Evolutionary conservation across 257 asterid species (phyloP), one percentile per base, ranked within the genome.

Genomic region (Forsythia suspensa): DNA sequence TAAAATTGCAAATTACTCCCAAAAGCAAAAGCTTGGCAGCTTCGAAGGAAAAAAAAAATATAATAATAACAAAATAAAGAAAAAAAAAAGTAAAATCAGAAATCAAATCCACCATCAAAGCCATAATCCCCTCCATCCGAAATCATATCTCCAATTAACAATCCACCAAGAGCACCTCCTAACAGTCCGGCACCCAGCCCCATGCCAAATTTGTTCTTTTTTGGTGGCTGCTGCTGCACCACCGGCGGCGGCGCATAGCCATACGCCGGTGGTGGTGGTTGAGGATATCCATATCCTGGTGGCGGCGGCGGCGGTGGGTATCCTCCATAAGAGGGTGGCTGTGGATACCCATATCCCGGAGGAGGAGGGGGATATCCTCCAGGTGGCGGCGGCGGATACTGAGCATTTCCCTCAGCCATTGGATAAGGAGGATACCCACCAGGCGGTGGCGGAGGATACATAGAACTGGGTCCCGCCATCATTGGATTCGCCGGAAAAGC

Each of bases 91-190:
- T 5, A 46, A 69, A 3, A 40, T 78, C 41, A 86, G 34, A 87
- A 87, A 78, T 80, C 83, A 84, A 85, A 77, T 48, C 83, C 85
- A 24, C 74, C 81, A 72, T 63, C 39, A 63, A 63, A 63, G 16
- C 70, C 90, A 79, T 11, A 43, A 65, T 55, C 59, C 69, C 34
- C 81, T 0, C 74, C 87, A 80, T 85, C 89, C 2, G 91, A 84
- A 10, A 82, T 55, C 83, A 80, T 74, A 77, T 91, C 93, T 73
- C 94, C 95, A 21, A 86, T 76, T 79, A 88, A 75, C 82, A 87
- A 55, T n/a, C 96, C 96, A 29, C 95, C 93, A 41, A 86, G 61
- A 5, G 90, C 92, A 42, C 89, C 91, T 7, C 93, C 91, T 51
- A 90, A 76, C 79, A 81, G 66, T 20, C 88, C 91, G n/a, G 88